A percentile compares a stretch with the other conserved stretches of the same genome.
Conservation (phyloP, 495 filamentous ascomycete species). For the Daldinia decipiens region DNA sequence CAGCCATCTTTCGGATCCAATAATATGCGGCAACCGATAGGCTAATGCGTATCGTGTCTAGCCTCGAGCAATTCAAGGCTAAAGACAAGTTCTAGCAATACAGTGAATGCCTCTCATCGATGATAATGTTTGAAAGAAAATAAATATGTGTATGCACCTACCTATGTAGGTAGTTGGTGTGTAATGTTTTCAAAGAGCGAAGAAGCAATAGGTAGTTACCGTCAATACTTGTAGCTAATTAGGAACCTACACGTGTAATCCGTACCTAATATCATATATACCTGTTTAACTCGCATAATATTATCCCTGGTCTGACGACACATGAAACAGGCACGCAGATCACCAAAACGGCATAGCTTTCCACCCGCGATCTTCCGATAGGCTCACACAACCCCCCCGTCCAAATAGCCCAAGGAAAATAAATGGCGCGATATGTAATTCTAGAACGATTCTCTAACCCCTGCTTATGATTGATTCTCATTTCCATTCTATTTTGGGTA, state of each 20-base stretch:
- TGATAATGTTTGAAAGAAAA: too few species aligned
- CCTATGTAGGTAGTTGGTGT: too few species aligned
- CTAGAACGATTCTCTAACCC: slow-evolving; percentile 12
- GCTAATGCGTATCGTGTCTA: too few species aligned
- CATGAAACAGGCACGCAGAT: slow-evolving; percentile 35
- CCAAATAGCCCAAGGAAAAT: slow-evolving; percentile 10
- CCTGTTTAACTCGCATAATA: slow-evolving; percentile 37
- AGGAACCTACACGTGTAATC: background rate
- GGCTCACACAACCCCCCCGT: background rate
- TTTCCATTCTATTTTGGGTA: slow-evolving; percentile 72
- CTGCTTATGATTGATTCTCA: slow-evolving; percentile 21
- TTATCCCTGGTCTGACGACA: slow-evolving; percentile 17
- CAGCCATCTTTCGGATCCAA: too few species aligned
- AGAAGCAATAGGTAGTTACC: too few species aligned
- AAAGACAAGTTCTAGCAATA: too few species aligned
- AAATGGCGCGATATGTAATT: slow-evolving; percentile 26
- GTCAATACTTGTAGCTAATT: background rate
- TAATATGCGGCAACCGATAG: too few species aligned
- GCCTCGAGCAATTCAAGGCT: too few species aligned
- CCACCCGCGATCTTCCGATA: slow-evolving; percentile 27
- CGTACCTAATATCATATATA: too few species aligned
- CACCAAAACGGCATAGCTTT: slow-evolving; percentile 29
- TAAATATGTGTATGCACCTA: too few species aligned
- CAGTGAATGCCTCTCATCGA: too few species aligned
- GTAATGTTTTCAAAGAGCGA: too few species aligned